Percentiles rank a stretch among this genome's conserved stretches.
Evolutionary conservation across 2,329 filamentous ascomycete species (phyloP).

Genomic region (Cladophialophora chaetospira): DNA sequence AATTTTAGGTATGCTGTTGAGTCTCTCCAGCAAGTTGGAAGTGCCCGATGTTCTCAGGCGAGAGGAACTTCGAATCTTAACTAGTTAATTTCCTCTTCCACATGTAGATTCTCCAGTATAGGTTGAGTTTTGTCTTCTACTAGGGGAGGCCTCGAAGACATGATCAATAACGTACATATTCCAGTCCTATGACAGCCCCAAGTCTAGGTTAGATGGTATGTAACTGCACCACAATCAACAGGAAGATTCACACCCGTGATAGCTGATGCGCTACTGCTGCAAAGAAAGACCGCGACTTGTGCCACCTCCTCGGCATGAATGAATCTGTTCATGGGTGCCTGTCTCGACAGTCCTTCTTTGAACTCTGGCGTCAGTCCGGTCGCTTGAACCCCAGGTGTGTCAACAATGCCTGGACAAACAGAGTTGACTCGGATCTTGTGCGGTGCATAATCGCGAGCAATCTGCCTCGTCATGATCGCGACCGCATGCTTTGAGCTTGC

Average conservation of each 20-base stretch:
- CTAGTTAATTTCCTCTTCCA: too few species aligned
- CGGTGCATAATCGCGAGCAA: background rate
- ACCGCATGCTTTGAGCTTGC: background rate
- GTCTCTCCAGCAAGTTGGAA: too few species aligned
- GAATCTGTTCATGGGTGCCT: background rate
- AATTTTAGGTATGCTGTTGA: too few species aligned
- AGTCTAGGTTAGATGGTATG: too few species aligned
- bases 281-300: background rate
- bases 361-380: background rate
- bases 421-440: background rate
- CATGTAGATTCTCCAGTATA: too few species aligned
- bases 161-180: too few species aligned
- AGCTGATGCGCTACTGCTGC: background rate
- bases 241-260: slow-evolving; percentile 2
- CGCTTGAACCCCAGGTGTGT: background rate
- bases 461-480: background rate
- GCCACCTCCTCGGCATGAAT: background rate
- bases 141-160: too few species aligned
- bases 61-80: too few species aligned
- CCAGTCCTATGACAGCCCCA: too few species aligned
- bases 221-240: background rate
- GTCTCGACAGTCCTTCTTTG: background rate
- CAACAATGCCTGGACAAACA: background rate
- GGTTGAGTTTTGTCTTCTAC: too few species aligned
- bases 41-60: too few species aligned